Evolutionary conservation across 192 early-diverging fungal genomes (phyloP).

Genomic region (Diversispora eburnea): DNA sequence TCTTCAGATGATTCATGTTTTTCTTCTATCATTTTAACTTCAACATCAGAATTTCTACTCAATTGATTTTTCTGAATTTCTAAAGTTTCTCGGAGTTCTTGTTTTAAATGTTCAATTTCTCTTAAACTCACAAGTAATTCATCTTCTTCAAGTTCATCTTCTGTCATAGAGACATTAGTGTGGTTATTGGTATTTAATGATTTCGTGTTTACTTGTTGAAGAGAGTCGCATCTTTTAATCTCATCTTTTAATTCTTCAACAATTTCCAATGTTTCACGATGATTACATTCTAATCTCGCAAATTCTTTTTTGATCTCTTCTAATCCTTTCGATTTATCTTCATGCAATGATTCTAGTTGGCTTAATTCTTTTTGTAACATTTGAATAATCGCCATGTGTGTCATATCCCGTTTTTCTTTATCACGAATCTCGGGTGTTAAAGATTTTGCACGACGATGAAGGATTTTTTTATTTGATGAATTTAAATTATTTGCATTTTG

Average conservation of each 20-base stretch:
- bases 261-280: constrained; percentile 28
- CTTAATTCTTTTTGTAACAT: constrained; percentile 24
- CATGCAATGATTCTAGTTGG: constrained; percentile 22
- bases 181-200: neutral
- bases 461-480: neutral
- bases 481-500: neutral
- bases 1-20: neutral
- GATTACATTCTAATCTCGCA: constrained; percentile 20
- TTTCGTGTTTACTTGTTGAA: neutral
- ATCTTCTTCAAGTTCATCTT: constrained; percentile 8
- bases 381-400: constrained; percentile 12
- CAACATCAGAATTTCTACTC: neutral
- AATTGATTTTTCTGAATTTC: constrained; percentile 3
- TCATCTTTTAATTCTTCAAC: constrained; percentile 30
- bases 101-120: constrained; percentile 18
- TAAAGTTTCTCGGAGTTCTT: constrained; percentile 19
- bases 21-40: neutral
- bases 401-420: neutral
- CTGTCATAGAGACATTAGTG: neutral
- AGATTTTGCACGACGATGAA: constrained; percentile 18
- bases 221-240: constrained; percentile 22
- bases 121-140: constrained; percentile 5
- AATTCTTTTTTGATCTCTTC: constrained; percentile 24
- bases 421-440: constrained; percentile 15
- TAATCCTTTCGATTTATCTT: constrained; percentile 16